These are phyloP conservation scores for Nepenthes alata DNA, from an alignment of 179 eudicot species.

Conservation along the genomic window DNA sequence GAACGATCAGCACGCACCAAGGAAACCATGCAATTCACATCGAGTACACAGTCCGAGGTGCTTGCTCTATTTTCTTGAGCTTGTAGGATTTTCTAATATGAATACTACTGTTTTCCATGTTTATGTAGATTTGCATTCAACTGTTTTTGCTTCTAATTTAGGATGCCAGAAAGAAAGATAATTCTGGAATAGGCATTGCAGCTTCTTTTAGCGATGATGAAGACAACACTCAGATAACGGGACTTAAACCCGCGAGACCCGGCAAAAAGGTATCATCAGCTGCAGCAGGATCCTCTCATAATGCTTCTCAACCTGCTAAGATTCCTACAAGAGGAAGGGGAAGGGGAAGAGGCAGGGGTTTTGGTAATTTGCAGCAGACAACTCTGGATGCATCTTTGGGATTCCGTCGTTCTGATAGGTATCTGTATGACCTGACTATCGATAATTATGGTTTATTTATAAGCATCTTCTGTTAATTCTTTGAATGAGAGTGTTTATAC, in stretches of 20 bases:
- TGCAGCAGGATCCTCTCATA: conserved; percentile 14
- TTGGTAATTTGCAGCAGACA: conserved; percentile 35
- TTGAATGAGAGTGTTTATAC: too few species aligned
- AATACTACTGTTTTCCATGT: not conserved
- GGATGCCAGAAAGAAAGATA: conserved; percentile 37
- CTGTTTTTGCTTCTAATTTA: conserved; percentile 7
- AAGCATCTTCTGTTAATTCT: too few species aligned
- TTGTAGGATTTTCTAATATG: not conserved
- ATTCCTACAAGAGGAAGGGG: conserved; percentile 37
- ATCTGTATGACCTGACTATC: not conserved
- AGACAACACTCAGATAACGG: conserved; percentile 39
- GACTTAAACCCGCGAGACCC: conserved; percentile 34
- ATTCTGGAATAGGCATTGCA: conserved; percentile 42
- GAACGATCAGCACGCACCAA: conserved; percentile 44
- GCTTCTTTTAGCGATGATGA: conserved; percentile 91
- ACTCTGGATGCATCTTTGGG: conserved; percentile 37
- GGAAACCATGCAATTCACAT: conserved; percentile 37
- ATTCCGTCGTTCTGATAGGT: conserved; percentile 39
- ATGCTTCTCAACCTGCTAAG: conserved; percentile 25
- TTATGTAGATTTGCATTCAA: not conserved
- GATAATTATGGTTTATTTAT: too few species aligned
- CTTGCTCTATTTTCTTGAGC: conserved; percentile 6
- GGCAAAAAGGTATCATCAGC: conserved; percentile 43
- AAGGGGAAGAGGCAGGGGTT: conserved; percentile 16
- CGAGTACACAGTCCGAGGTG: conserved; percentile 56